These are phyloP conservation scores for Saprolegnia diclina DNA, from an alignment of 352 stramenopile species.

Conservation along the genomic window DNA sequence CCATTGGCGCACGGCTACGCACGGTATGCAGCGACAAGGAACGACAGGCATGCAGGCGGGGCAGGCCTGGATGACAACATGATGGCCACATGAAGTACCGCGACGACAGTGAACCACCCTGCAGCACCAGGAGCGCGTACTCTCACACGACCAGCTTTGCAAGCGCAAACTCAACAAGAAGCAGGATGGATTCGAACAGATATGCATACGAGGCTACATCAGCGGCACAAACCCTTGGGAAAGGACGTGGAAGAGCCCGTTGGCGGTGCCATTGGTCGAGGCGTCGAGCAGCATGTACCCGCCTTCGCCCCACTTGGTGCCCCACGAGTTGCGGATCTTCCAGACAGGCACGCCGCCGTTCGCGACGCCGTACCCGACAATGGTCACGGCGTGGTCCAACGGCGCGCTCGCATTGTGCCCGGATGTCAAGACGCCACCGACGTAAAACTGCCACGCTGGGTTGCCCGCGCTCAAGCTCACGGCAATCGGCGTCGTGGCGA, in stretches of 20 bases:
- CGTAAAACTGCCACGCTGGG: constrained; percentile 96
- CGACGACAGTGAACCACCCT: too few relatives aligned
- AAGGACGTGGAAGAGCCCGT: neutral
- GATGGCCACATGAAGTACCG: too few relatives aligned
- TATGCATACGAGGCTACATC: neutral
- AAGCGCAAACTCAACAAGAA: too few relatives aligned
- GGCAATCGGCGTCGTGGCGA: constrained; percentile 90
- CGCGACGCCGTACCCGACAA: constrained; percentile 89
- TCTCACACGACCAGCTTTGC: too few relatives aligned
- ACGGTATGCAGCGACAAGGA: too few relatives aligned
- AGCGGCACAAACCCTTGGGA: constrained; percentile 1
- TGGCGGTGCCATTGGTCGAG: constrained; percentile 25
- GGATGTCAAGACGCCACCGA: constrained; percentile 77
- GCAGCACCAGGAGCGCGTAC: too few relatives aligned
- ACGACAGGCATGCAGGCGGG: too few relatives aligned
- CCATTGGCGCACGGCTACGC: too few relatives aligned
- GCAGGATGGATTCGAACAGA: too few relatives aligned
- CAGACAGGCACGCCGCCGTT: constrained; percentile 35
- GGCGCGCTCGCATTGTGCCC: constrained; percentile 48
- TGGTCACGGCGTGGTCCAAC: constrained; percentile 96
- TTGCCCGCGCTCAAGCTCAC: constrained; percentile 92
- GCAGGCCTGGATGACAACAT: too few relatives aligned
- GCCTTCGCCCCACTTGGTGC: constrained; percentile 87
- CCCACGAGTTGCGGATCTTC: constrained; percentile 99
- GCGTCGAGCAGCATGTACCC: constrained; percentile 92